phyloP scores from a whole-genome alignment of 495 filamentous ascomycete species.

The Terfezia claveryi region DNA sequence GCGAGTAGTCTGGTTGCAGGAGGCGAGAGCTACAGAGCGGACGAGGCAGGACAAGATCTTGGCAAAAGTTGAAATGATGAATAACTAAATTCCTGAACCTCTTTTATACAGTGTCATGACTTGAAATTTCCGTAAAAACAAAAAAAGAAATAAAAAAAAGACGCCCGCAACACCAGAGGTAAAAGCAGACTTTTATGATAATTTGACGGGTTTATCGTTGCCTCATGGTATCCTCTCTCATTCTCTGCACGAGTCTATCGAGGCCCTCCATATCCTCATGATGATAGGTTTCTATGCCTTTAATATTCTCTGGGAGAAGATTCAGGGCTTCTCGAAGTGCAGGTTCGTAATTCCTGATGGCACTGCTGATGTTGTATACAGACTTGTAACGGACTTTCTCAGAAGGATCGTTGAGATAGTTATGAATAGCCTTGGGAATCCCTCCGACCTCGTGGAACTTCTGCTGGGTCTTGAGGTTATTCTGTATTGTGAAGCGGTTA shows the following conservation, averaged over 20 bases:
- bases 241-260: conserved; percentile 44
- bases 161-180: no score
- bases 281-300: conserved; percentile 24
- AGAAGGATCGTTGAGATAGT: conserved; percentile 39
- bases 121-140: no score
- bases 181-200: no score
- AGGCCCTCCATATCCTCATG: conserved; percentile 60
- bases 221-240: conserved; percentile 31
- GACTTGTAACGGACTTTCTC: conserved; percentile 61
- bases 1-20: no score
- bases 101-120: no score
- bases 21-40: no score
- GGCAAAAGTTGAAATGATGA: no score
- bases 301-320: conserved; percentile 38
- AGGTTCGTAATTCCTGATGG: conserved; percentile 68
- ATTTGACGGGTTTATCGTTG: not conserved
- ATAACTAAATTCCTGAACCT: no score
- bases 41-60: no score
- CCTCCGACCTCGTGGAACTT: conserved; percentile 48
- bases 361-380: conserved; percentile 64
- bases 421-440: conserved; percentile 40
- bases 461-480: conserved; percentile 69
- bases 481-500: conserved; percentile 29
- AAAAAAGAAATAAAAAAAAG: no score
- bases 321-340: conserved; percentile 40